Percentiles rank a stretch among this genome's conserved stretches.
These are phyloP conservation scores for Calonectria hawksworthii DNA, from an alignment of 2,329 filamentous ascomycete species.

Conservation along the genomic window DNA sequence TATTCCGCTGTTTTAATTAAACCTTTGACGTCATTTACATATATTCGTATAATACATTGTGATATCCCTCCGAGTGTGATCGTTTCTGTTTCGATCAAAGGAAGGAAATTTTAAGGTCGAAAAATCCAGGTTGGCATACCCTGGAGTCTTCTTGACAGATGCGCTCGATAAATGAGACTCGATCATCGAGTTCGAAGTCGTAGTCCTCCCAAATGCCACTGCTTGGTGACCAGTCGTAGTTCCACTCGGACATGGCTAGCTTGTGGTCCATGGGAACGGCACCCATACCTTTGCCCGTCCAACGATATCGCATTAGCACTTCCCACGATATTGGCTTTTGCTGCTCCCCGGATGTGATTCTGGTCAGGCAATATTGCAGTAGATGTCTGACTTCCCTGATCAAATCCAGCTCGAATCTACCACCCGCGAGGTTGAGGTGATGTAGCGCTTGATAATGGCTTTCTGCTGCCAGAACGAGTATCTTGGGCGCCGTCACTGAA, in stretches of 20 bases:
- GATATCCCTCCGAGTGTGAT: too few relatives aligned
- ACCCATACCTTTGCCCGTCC: not conserved
- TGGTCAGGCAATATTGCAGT: not conserved
- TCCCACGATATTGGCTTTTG: not conserved
- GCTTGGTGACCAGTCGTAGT: not conserved
- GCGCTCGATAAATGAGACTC: not conserved
- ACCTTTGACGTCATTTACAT: not conserved
- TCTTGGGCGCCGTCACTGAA: not conserved
- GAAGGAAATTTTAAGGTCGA: slow-evolving; percentile 1
- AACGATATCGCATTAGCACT: not conserved
- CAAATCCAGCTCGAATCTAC: not conserved
- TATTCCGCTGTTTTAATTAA: not conserved
- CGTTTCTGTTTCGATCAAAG: too few relatives aligned
- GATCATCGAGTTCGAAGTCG: not conserved
- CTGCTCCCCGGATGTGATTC: not conserved
- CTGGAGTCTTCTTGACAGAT: not conserved
- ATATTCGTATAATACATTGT: not conserved
- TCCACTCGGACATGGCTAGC: not conserved
- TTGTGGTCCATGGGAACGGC: not conserved
- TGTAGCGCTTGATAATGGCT: not conserved
- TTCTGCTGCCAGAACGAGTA: not conserved
- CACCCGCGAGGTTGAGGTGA: not conserved
- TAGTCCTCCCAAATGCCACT: not conserved
- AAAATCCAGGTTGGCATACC: slow-evolving; percentile 1
- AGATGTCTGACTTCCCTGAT: not conserved